Base-by-base conservation (phyloP, 2,329 filamentous ascomycete genomes). In the Clarireedia sp. region DNA sequence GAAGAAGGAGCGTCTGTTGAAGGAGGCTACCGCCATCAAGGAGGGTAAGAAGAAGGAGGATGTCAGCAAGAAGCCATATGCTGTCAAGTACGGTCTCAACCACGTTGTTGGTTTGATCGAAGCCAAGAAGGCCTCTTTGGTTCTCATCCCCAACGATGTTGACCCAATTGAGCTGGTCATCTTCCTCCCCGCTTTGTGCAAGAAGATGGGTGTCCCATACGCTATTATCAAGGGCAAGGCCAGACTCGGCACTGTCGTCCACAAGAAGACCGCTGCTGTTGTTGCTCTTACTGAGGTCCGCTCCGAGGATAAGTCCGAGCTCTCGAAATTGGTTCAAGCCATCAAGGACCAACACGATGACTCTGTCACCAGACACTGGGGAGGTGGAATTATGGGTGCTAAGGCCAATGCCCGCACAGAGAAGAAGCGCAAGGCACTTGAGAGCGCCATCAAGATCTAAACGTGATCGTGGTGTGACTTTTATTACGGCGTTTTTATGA, bases 31-130 rank as follows among this genome's bases (percentile, higher is more conserved):
- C 69, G 95, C 94, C 71, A 85, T 99, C 75, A 86, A 90, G 75
- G 91, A 97, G 78, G 94, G 95, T 77, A 96, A 97, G 89, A 99
- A 97, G 89, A 97, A 97, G 89, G 95, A 99, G 84, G 91, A 96
- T 71, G 92, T 95, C 74, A 89, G 84, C 87, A 97, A 97, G 90
- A 99, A 99, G 89, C 94, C 94, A 71, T 99, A 96, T 79, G 80
- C 87, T 66, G 91, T 94, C 83, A 99, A 99, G 87, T 99, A 96
- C 79, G 94, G 94, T 81, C 86, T 99, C 71, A 99, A 99, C 87
- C 94, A 99, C 83, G 94, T 99, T 65, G 90, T 96, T 66, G 90
- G 89, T 66, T 83, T 96, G 68, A 89, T 96, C 70, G 90, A 96
- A 86, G 96, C 96, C 85, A 99, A 99, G 90, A 99, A 99, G 87